Evolutionary conservation across 495 filamentous ascomycete genomes (phyloP).

Genomic region (Aspergillus avenaceus): DNA sequence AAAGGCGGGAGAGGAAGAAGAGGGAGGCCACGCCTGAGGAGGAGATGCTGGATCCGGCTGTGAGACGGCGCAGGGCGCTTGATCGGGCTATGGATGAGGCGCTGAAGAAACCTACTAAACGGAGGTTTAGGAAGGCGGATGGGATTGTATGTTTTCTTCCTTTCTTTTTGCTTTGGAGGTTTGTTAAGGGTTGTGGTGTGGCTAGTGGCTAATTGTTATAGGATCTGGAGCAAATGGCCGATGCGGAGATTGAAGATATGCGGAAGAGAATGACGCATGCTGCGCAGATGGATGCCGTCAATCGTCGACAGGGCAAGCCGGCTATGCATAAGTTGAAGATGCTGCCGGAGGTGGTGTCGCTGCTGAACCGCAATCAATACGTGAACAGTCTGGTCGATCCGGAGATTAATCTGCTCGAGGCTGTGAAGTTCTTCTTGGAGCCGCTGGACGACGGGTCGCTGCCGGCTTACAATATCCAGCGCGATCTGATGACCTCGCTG

Average conservation of each 20-base stretch:
- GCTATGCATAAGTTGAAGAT: conserved; percentile 92
- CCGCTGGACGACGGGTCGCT: conserved; percentile 88
- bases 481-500: conserved; percentile 81
- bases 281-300: conserved; percentile 77
- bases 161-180: background rate
- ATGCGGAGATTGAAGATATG: conserved; percentile 83
- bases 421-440: conserved; percentile 95
- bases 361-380: conserved; percentile 80
- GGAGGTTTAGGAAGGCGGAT: conserved; percentile 74
- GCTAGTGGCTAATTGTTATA: conserved; percentile 28
- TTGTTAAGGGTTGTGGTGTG: no score
- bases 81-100: conserved; percentile 85
- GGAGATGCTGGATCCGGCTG: conserved; percentile 52
- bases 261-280: conserved; percentile 90
- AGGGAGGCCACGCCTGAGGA: conserved; percentile 53
- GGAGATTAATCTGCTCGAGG: conserved; percentile 89
- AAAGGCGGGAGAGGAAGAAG: conserved; percentile 45
- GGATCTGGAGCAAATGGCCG: conserved; percentile 85
- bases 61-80: conserved; percentile 70
- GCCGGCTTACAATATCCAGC: conserved; percentile 95
- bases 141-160: conserved; percentile 68
- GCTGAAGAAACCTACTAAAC: conserved; percentile 72
- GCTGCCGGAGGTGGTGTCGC: conserved; percentile 82
- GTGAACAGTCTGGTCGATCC: conserved; percentile 85
- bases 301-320: conserved; percentile 69